Conservation (phyloP, 1,284 basidiomycete genomes). For the Leccinum pachyderme region DNA sequence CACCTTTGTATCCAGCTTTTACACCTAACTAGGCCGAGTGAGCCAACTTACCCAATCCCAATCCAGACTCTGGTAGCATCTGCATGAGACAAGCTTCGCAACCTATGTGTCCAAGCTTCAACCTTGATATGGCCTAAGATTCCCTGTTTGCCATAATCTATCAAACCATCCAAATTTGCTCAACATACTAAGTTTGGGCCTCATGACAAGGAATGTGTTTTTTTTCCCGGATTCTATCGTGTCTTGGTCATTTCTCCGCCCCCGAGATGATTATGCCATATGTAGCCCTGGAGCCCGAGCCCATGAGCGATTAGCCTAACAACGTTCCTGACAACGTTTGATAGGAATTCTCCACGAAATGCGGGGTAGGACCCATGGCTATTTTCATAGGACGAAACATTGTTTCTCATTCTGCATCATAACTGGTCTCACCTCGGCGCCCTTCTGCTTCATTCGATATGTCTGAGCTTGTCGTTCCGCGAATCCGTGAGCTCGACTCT, state of each 20-base stretch:
- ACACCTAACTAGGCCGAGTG: not conserved
- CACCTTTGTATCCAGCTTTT: not conserved
- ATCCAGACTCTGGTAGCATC: too few species aligned
- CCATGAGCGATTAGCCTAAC: not conserved
- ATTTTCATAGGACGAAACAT: constrained; percentile 2
- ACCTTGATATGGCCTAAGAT: not conserved
- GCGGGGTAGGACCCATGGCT: constrained; percentile 1
- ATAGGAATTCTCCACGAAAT: not conserved
- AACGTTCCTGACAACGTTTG: constrained; percentile 9
- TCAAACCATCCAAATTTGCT: not conserved
- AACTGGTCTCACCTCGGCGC: not conserved
- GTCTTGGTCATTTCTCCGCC: not conserved
- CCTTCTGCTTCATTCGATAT: not conserved
- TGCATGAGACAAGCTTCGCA: not conserved
- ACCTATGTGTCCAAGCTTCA: not conserved
- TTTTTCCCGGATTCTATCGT: not conserved
- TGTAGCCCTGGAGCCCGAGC: constrained; percentile 5
- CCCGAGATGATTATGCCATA: constrained; percentile 1
- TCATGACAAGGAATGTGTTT: not conserved
- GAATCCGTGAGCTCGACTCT: not conserved
- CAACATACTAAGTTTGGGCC: not conserved
- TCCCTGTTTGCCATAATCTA: not conserved
- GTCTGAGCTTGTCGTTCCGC: not conserved
- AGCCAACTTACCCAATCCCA: not conserved
- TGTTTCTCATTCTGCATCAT: constrained; percentile 1